Conservation (phyloP, 345 rosid genomes). For the Boechera retrofracta region DNA sequence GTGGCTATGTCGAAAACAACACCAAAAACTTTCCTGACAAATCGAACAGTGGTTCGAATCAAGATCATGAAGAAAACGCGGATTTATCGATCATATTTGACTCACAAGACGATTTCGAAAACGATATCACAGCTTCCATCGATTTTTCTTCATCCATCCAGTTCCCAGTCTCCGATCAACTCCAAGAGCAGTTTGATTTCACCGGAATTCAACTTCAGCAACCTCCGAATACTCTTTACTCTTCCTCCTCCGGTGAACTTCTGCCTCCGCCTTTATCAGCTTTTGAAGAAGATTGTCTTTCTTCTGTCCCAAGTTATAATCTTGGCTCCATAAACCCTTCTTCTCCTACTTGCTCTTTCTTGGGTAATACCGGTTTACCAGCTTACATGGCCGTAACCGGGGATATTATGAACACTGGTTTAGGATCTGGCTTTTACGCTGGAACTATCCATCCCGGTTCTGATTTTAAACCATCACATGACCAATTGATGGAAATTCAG, state of each 20-base stretch:
- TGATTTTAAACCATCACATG: slow-evolving; percentile 56
- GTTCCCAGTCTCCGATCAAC: slow-evolving; percentile 54
- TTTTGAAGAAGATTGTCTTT: slow-evolving; percentile 82
- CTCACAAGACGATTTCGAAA: slow-evolving; percentile 76
- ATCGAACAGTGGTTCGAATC: slow-evolving; percentile 42
- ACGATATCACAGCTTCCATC: slow-evolving; percentile 85
- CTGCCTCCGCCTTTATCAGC: slow-evolving; percentile 49
- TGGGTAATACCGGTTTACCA: slow-evolving; percentile 52
- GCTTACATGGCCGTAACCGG: slow-evolving; percentile 52
- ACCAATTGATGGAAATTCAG: slow-evolving; percentile 67
- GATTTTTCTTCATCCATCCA: slow-evolving; percentile 77
- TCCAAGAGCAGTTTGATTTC: slow-evolving; percentile 66
- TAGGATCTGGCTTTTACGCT: slow-evolving; percentile 54
- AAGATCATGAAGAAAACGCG: slow-evolving; percentile 37
- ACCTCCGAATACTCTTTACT: slow-evolving; percentile 39
- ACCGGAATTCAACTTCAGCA: slow-evolving; percentile 48
- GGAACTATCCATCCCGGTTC: slow-evolving; percentile 53
- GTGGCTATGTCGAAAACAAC: slow-evolving; percentile 60
- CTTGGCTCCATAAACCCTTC: slow-evolving; percentile 61
- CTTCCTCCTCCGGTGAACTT: slow-evolving; percentile 40
- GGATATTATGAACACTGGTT: slow-evolving; percentile 48
- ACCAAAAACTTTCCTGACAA: slow-evolving; percentile 33
- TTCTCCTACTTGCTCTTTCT: slow-evolving; percentile 64
- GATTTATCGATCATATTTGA: slow-evolving; percentile 65
- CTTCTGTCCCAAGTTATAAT: slow-evolving; percentile 70